Conservation (phyloP, 192 early-diverging fungal genomes). For the Rhizoclosmatium globosum region DNA sequence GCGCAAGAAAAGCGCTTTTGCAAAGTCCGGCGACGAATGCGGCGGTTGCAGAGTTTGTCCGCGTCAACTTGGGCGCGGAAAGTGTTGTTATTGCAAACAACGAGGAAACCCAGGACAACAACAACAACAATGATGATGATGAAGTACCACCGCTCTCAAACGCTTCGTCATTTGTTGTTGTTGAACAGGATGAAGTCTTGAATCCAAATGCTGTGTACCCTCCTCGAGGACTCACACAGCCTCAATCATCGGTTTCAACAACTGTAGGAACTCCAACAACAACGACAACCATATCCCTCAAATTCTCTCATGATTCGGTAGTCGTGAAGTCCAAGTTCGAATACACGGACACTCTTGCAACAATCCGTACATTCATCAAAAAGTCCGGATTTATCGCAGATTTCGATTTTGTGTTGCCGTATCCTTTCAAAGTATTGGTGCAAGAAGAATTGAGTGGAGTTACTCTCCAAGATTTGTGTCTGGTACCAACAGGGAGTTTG, state of each 20-base stretch:
- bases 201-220: too few species aligned
- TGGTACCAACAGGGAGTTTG: background rate
- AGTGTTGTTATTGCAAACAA: too few species aligned
- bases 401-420: conserved; percentile 22
- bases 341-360: background rate
- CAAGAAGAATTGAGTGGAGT: background rate
- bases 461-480: background rate
- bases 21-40: background rate
- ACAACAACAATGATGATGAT: too few species aligned
- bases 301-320: background rate
- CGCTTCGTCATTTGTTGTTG: background rate
- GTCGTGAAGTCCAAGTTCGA: conserved; percentile 1
- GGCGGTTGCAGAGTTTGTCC: background rate
- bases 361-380: background rate
- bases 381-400: conserved; percentile 24
- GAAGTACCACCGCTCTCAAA: too few species aligned
- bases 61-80: background rate
- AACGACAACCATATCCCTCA: background rate
- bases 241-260: too few species aligned
- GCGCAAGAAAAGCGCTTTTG: background rate
- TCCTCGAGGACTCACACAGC: too few species aligned
- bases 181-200: too few species aligned
- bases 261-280: background rate
- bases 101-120: too few species aligned
- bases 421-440: conserved; percentile 2